These are phyloP conservation scores for Pythium guiyangense DNA, from an alignment of 352 stramenopile species.

Conservation along the genomic window DNA sequence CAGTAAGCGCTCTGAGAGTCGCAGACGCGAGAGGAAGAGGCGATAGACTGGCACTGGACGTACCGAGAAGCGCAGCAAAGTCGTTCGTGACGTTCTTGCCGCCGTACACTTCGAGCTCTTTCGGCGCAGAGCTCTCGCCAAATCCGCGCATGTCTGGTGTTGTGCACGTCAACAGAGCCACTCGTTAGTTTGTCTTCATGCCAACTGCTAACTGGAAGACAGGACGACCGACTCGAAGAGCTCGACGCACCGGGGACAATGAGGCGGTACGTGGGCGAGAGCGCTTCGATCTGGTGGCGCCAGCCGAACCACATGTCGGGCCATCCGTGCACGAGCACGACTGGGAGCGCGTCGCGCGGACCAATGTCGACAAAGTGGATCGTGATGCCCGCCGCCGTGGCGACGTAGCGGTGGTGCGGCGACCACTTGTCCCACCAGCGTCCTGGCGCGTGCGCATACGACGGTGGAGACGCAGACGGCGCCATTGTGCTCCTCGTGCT, in stretches of 20 bases:
- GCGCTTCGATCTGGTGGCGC: slow-evolving; percentile 56
- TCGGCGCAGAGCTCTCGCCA: slow-evolving; percentile 45
- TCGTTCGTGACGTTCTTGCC: no score
- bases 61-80: no score
- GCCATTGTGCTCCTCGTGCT: no score
- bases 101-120: slow-evolving; percentile 43
- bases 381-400: slow-evolving; percentile 23
- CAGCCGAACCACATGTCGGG: slow-evolving; percentile 76
- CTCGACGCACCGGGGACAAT: slow-evolving; percentile 28
- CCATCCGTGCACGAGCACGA: slow-evolving; percentile 74
- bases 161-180: neutral
- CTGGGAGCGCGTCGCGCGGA: no score
- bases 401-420: slow-evolving; percentile 26
- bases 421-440: slow-evolving; percentile 26
- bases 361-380: no score
- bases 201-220: no score
- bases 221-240: no score
- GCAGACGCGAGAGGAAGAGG: no score
- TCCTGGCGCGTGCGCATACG: slow-evolving; percentile 8
- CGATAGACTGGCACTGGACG: no score
- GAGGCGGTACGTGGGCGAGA: slow-evolving; percentile 39
- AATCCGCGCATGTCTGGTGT: slow-evolving; percentile 52
- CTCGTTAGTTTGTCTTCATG: no score
- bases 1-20: no score
- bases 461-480: no score